These are phyloP conservation scores for Hericium alpestre DNA, from an alignment of 768 basidiomycete genomes.

Conservation along the genomic window DNA sequence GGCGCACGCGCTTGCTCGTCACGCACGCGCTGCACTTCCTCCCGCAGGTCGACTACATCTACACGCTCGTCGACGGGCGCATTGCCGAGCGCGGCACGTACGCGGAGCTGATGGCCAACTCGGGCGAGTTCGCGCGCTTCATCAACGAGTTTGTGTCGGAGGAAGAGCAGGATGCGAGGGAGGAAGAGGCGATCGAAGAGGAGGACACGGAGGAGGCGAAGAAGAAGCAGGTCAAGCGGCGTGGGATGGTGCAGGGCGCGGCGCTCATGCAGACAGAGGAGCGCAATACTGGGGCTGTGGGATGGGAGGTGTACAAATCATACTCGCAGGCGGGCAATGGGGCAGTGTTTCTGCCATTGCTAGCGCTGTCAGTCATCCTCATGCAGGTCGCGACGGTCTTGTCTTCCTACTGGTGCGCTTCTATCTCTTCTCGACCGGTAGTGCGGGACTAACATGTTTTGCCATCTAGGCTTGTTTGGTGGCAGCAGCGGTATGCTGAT, in stretches of 20 bases:
- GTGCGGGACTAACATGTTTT: neutral
- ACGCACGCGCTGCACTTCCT: constrained; percentile 90
- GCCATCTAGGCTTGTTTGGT: constrained; percentile 61
- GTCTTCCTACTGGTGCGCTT: constrained; percentile 59
- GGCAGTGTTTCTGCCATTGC: constrained; percentile 47
- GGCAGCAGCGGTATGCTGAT: constrained; percentile 52
- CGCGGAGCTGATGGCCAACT: constrained; percentile 48
- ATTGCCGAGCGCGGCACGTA: constrained; percentile 80
- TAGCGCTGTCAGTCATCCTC: constrained; percentile 50
- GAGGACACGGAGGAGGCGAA: constrained; percentile 27
- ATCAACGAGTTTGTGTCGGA: constrained; percentile 54
- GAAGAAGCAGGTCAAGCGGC: constrained; percentile 23
- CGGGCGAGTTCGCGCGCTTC: constrained; percentile 46
- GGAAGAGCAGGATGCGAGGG: constrained; percentile 36
- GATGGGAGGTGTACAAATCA: constrained; percentile 38
- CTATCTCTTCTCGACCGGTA: constrained; percentile 1
- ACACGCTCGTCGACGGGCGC: constrained; percentile 63
- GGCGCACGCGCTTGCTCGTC: constrained; percentile 79
- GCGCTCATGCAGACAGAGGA: constrained; percentile 79
- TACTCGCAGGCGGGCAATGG: constrained; percentile 70
- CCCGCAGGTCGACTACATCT: constrained; percentile 78
- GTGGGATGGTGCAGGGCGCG: constrained; percentile 30
- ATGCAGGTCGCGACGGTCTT: constrained; percentile 65
- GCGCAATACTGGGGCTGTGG: constrained; percentile 66
- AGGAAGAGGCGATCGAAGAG: constrained; percentile 31